Evolutionary conservation across 1,139 yeast genomes (phyloP).

Genomic region (Yamadazyma siamensis): DNA sequence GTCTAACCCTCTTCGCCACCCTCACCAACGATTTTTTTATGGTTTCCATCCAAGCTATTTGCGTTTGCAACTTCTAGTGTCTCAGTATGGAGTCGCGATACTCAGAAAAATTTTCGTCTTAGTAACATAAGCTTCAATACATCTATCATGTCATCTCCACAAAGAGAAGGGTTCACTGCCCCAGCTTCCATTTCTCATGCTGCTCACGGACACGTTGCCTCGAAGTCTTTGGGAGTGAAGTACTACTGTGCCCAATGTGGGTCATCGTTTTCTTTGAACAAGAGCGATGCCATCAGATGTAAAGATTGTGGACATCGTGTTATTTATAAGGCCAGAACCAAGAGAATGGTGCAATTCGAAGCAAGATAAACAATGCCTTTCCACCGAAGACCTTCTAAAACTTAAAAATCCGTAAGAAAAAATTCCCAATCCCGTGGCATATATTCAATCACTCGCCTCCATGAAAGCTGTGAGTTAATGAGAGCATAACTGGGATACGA

Average conservation of each 20-base stretch:
- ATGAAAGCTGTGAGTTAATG: no score
- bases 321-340: conserved; percentile 92
- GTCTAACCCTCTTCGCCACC: conserved; percentile 15
- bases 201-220: conserved; percentile 52
- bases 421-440: no score
- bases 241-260: conserved; percentile 98
- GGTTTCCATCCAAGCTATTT: conserved; percentile 13
- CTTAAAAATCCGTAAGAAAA: no score
- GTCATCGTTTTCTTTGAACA: conserved; percentile 78
- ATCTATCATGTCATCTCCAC: conserved; percentile 50
- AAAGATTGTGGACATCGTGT: conserved; percentile 99
- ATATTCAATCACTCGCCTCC: no score
- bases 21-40: conserved; percentile 16
- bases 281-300: conserved; percentile 97
- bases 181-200: conserved; percentile 76
- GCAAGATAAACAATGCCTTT: conserved; percentile 30
- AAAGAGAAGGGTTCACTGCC: conserved; percentile 92
- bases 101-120: conserved; percentile 9
- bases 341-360: conserved; percentile 78
- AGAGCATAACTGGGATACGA: no score
- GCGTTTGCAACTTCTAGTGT: no score
- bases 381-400: no score
- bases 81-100: no score
- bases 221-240: conserved; percentile 78
- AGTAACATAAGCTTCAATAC: no score